Conservation (phyloP, 768 basidiomycete species). For the Tulasnella sp. region DNA sequence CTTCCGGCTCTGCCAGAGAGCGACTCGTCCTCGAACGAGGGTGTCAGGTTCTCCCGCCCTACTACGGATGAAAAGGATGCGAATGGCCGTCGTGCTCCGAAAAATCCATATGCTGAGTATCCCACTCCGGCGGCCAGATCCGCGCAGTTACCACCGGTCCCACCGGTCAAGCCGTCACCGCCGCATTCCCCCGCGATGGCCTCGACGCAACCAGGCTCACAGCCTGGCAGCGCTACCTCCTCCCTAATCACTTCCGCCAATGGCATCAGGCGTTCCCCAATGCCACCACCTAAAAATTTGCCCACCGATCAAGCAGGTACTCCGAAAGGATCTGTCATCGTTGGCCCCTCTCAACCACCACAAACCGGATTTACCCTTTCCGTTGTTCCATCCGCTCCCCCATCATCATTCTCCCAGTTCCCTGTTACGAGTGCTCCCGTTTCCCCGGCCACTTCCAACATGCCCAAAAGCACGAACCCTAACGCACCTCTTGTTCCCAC, state of each 20-base stretch:
- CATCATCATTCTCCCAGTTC: slow-evolving; percentile 7
- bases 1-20: slow-evolving; percentile 14
- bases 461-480: not conserved
- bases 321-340: slow-evolving; percentile 3
- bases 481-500: slow-evolving; percentile 12
- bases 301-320: slow-evolving; percentile 21
- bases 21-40: slow-evolving; percentile 17
- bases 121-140: slow-evolving; percentile 1
- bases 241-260: slow-evolving; percentile 28
- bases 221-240: slow-evolving; percentile 21
- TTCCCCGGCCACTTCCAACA: slow-evolving; percentile 24
- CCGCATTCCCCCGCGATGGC: not conserved
- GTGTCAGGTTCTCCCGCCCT: not conserved
- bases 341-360: not conserved
- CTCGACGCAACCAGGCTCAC: slow-evolving; percentile 1
- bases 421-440: slow-evolving; percentile 20
- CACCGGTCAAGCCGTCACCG: slow-evolving; percentile 10
- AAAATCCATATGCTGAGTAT: not conserved
- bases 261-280: slow-evolving; percentile 21
- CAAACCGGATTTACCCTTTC: slow-evolving; percentile 18
- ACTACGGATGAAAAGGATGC: not conserved
- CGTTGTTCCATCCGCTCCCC: slow-evolving; percentile 21
- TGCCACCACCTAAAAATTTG: slow-evolving; percentile 25
- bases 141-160: slow-evolving; percentile 5
- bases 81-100: not conserved